Evolutionary conservation across 176 grass and related monocot species (phyloP).

Genomic region (Carex pumila): DNA sequence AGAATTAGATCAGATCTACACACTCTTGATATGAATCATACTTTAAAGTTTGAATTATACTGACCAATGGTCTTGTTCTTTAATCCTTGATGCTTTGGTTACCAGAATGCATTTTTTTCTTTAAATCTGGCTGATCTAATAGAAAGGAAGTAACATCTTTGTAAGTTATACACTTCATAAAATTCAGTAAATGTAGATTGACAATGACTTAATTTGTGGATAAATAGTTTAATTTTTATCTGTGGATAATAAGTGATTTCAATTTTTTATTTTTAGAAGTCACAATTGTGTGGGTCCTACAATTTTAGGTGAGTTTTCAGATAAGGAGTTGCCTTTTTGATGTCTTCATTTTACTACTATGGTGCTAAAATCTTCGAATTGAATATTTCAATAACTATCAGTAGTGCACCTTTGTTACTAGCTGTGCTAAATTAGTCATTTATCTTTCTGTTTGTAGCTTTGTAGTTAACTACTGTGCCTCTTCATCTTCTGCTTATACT

Average conservation of each 20-base stretch:
- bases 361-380: neutral
- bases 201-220: conserved; percentile 8
- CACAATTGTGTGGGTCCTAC: neutral
- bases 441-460: neutral
- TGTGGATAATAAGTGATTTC: neutral
- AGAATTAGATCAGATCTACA: conserved; percentile 18
- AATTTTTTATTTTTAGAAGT: neutral
- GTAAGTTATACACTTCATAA: neutral
- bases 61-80: neutral
- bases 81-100: neutral
- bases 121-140: neutral
- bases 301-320: neutral
- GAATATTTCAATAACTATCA: neutral
- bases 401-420: neutral
- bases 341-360: neutral
- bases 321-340: neutral
- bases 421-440: neutral
- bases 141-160: neutral
- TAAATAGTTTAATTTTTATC: neutral
- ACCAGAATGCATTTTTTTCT: neutral
- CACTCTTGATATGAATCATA: neutral
- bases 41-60: neutral
- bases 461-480: neutral
- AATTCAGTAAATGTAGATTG: conserved; percentile 9
- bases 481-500: neutral